Evolutionary conservation across 2,329 filamentous ascomycete species (phyloP), one percentile per base, ranked within the genome.

Genomic region (Macroventuria anomochaeta): DNA sequence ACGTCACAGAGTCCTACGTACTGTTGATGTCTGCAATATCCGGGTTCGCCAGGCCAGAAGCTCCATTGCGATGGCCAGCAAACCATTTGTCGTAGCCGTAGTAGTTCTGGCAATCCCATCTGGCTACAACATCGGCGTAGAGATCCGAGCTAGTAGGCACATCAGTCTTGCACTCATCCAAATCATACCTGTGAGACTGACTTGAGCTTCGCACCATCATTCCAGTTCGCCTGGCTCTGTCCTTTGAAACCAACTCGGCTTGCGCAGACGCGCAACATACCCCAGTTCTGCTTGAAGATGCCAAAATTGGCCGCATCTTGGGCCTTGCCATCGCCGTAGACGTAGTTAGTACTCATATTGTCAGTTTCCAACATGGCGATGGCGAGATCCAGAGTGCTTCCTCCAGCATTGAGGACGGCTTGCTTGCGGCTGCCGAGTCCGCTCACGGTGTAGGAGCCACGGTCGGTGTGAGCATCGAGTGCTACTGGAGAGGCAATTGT

Each of bases 1-100:
- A 10, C 6, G 17, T 5, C 7, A 13, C 7, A 3, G 11, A 11
- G 15, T 10, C 18, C 12, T 23, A 46, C 43, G 2, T 21, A 46
- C 43, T 29, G 10, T 36, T 41, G 8, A 41, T 49, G 23, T 49
- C 37, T n/a, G 15, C 46, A 10, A 37, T 41, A 7, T 31, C 36
- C 2, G 32, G 32, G n/a, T 33, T 44, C 7, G 18, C 26, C 1
- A 44, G 39, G n/a, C 20, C 40, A 21, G 32, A 32, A 38, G 18
- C 39, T 39, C 32, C 40, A 21, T 44, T 33, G 20, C 47, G 18
- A 20, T 43, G 38, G 18, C 26, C 44, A n/a, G 44, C 38, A n/a
- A 49, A 36, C 46, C 37, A 48, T 29, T 13, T 36, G 23, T 50
- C 25, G 25, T 38, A 43, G 39, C 26, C 39, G 15, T 43, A 38